A percentile compares a stretch with the other conserved stretches of the same genome.
phyloP scores from a whole-genome alignment of 805 yeast genomes.

The Ogataea pignaliae region DNA sequence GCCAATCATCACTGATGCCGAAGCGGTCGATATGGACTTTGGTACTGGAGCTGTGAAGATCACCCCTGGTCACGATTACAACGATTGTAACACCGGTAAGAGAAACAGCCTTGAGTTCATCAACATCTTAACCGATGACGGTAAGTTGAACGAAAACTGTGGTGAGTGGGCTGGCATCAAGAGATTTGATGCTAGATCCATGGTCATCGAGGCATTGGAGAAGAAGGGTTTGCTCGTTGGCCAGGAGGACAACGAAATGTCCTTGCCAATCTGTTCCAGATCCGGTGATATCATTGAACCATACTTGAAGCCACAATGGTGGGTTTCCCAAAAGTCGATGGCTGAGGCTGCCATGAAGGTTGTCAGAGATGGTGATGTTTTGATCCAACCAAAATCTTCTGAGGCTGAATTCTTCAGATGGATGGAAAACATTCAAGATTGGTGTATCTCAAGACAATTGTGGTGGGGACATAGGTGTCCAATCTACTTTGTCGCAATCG shows the following conservation, averaged over 20 bases:
- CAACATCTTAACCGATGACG: constrained; percentile 90
- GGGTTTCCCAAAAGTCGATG: constrained; percentile 90
- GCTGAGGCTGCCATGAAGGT: constrained; percentile 84
- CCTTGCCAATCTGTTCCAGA: constrained; percentile 89
- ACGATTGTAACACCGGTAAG: constrained; percentile 95
- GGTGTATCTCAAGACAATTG: constrained; percentile 95
- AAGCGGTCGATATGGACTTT: constrained; percentile 97
- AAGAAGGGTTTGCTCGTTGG: constrained; percentile 71
- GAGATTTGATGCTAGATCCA: constrained; percentile 89
- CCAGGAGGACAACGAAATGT: constrained; percentile 93
- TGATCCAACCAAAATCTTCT: constrained; percentile 81
- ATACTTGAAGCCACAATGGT: constrained; percentile 97
- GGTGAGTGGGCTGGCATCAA: constrained; percentile 90
- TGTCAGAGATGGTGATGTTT: constrained; percentile 75
- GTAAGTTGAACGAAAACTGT: constrained; percentile 83
- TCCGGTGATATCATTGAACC: constrained; percentile 98
- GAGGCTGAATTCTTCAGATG: constrained; percentile 93
- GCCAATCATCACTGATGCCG: constrained; percentile 85
- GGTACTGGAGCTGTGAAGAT: constrained; percentile 99
- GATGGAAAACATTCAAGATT: constrained; percentile 94
- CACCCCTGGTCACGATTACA: constrained; percentile 97
- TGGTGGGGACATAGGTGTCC: constrained; percentile 99
- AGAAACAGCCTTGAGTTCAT: constrained; percentile 85
- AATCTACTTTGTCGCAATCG: constrained; percentile 80
- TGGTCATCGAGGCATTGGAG: constrained; percentile 77